Base-by-base conservation (phyloP, 2,329 filamentous ascomycete species). In the Cladosporium halotolerans region DNA sequence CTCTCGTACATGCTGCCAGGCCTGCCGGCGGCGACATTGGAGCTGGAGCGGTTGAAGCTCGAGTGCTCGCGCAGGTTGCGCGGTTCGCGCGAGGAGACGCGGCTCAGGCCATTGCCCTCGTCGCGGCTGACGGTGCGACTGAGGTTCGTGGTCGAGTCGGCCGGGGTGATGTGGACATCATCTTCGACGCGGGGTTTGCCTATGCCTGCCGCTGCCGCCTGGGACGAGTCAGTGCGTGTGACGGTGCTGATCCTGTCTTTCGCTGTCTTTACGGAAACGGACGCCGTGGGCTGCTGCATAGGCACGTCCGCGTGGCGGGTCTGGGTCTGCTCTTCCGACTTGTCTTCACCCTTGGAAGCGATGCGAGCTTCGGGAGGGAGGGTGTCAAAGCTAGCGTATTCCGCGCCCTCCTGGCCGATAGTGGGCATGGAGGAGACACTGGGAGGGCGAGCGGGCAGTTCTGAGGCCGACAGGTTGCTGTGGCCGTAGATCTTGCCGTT, bases 181-280 rank as follows among this genome's bases (percentile, higher is more conserved):
- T 73, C 74, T 52, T 77, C 76, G 54, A 78, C 77, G 38, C 66
- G 57, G 60, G 74, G 64, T 60, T 83, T 85, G 58, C 89, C 89
- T 65, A 96, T 82, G 58, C 90, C 91, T 56, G 85, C 89, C n/a
- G 87, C 82, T 14, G 88, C 89, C 57, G 89, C 90, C 68, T 85
- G 84, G 45, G 85, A 83, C n/a, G 89, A 95, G 72, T 96, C 90
- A 60, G 91, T 96, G 60, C 89, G 85, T 33, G 92, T 96, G 56
- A 96, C 90, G 11, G 81, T 78, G 67, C 86, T 83, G 47, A 96
- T 89, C 64, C 87, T 83, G 68, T 88, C 83, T 72, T 90, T 93
- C 55, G 91, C 90, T 63, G 85, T 93, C 16, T 83, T 82, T 43
- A 82, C 82, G 9, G 91, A 86, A 58, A 96, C 77, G 11, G 90